Evolutionary conservation across 2,329 filamentous ascomycete species (phyloP).

Genomic region (Diaporthe sp.): DNA sequence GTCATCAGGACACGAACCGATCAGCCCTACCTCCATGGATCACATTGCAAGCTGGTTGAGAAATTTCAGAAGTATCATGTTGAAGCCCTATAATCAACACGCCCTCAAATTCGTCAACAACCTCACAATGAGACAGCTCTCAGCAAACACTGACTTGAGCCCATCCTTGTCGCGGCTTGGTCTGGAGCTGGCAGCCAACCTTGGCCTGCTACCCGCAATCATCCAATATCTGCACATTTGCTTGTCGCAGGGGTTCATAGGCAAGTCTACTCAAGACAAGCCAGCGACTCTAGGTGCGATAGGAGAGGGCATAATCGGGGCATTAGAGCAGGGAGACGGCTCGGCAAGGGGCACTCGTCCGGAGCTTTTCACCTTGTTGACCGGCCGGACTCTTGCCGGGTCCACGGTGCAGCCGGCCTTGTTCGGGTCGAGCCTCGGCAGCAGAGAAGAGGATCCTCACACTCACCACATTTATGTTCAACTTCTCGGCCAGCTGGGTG

Average conservation of each 20-base stretch:
- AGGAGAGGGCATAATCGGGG: constrained; percentile 15
- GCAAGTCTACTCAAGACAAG: background rate
- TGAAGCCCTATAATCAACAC: background rate
- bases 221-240: constrained; percentile 36
- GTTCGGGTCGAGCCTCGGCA: constrained; percentile 22
- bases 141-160: constrained; percentile 33
- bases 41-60: constrained; percentile 5
- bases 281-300: background rate
- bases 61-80: background rate
- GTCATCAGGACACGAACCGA: background rate
- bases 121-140: constrained; percentile 47
- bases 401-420: constrained; percentile 21
- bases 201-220: constrained; percentile 34
- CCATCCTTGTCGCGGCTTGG: constrained; percentile 36
- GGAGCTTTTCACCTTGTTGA: constrained; percentile 38
- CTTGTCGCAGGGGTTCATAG: constrained; percentile 21
- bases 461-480: constrained; percentile 22
- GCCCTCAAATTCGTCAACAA: constrained; percentile 54
- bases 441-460: background rate
- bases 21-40: constrained; percentile 6
- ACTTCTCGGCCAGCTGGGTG: constrained; percentile 39
- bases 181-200: constrained; percentile 32
- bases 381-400: constrained; percentile 28
- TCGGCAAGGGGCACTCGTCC: constrained; percentile 26
- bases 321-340: constrained; percentile 24